Evolutionary conservation across 805 yeast genomes (phyloP).

Genomic region (Candida suzukii): DNA sequence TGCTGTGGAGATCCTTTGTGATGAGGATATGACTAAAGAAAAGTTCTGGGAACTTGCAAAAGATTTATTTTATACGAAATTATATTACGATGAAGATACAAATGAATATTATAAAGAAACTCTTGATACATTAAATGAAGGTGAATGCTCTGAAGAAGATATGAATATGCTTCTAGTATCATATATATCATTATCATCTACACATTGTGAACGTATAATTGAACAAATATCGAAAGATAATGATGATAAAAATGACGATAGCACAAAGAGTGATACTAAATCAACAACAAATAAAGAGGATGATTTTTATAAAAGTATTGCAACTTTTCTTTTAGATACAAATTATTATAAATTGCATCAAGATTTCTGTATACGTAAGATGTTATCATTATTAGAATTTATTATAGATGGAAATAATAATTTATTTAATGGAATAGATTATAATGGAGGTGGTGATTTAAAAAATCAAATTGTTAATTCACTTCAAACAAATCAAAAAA

Average conservation of each 20-base stretch:
- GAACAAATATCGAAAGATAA: too few species aligned
- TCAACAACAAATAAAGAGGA: conserved; percentile 12
- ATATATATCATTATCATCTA: conserved; percentile 22
- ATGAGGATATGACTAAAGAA: conserved; percentile 17
- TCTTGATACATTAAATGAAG: neutral
- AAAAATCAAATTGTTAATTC: conserved; percentile 13
- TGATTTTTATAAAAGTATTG: conserved; percentile 19
- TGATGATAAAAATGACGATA: conserved; percentile 10
- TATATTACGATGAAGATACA: conserved; percentile 17
- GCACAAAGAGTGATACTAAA: neutral
- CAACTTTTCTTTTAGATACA: conserved; percentile 18
- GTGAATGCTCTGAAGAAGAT: conserved; percentile 20
- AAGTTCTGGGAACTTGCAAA: conserved; percentile 26
- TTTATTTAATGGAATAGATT: conserved; percentile 9
- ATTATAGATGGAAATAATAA: conserved; percentile 17
- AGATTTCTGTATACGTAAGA: conserved; percentile 42
- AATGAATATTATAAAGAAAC: conserved; percentile 14
- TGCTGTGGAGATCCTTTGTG: conserved; percentile 12
- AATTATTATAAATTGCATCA: conserved; percentile 27
- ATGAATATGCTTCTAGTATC: conserved; percentile 28
- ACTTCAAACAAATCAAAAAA: conserved; percentile 20
- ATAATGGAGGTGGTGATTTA: conserved; percentile 3
- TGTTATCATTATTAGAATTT: conserved; percentile 36
- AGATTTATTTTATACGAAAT: conserved; percentile 21
- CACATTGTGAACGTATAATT: conserved; percentile 16